phyloP scores from a whole-genome alignment of 768 basidiomycete genomes.

The Epithele typhae region DNA sequence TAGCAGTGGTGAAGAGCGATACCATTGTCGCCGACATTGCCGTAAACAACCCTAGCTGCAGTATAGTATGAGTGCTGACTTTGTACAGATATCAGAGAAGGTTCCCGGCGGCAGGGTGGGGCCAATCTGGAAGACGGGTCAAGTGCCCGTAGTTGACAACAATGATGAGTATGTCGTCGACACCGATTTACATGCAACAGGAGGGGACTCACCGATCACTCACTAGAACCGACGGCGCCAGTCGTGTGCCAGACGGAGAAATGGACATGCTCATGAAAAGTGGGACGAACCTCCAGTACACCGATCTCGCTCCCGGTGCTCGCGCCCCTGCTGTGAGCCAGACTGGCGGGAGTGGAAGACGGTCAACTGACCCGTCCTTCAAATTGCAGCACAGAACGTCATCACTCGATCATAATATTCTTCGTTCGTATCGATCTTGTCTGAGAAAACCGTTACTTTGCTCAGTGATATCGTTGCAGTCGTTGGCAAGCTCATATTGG shows the following conservation, averaged over 20 bases:
- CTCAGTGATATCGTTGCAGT: constrained; percentile 29
- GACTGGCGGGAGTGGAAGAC: no score
- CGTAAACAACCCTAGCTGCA: no score
- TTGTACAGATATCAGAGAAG: no score
- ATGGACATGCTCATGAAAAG: constrained; percentile 39
- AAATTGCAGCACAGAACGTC: constrained; percentile 41
- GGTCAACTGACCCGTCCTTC: no score
- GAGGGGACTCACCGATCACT: not conserved
- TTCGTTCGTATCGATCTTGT: constrained; percentile 33
- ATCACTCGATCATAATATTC: constrained; percentile 59
- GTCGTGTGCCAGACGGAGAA: constrained; percentile 33
- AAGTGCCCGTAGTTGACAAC: constrained; percentile 52
- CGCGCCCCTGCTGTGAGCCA: constrained; percentile 44
- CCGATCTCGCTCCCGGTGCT: constrained; percentile 51
- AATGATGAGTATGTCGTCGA: constrained; percentile 34
- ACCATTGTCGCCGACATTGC: constrained; percentile 21
- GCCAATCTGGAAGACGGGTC: constrained; percentile 46
- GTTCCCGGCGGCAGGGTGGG: constrained; percentile 30
- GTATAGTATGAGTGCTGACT: no score
- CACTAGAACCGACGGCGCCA: constrained; percentile 42
- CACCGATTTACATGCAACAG: not conserved
- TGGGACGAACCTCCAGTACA: constrained; percentile 47
- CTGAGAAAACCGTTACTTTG: not conserved
- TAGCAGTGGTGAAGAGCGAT: constrained; percentile 38
- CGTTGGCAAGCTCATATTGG: constrained; percentile 49